Conservation (phyloP, 371 early-diverging fungal genomes). For the Mucor saturninus region DNA sequence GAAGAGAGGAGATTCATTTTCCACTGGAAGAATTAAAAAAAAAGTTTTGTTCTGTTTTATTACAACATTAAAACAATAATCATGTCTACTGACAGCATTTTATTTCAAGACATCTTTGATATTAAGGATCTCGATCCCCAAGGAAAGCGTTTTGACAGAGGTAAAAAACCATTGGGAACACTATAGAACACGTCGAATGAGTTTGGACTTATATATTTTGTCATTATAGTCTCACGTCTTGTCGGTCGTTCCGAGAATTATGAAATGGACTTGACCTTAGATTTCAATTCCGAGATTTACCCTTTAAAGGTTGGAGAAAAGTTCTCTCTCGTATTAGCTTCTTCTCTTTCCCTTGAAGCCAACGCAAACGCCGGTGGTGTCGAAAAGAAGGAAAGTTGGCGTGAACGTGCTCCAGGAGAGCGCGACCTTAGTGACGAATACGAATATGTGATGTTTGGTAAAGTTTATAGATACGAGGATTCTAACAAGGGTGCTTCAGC, state of each 20-base stretch:
- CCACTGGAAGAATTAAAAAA: no score
- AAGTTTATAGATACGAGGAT: slow-evolving; percentile 94
- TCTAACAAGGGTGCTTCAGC: slow-evolving; percentile 44
- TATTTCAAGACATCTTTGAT: slow-evolving; percentile 89
- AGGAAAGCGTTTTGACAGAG: slow-evolving; percentile 94
- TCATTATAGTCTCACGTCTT: slow-evolving; percentile 81
- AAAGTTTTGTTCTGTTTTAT: slow-evolving; percentile 9
- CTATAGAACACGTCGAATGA: neutral
- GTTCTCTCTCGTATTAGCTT: slow-evolving; percentile 82
- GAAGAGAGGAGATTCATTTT: neutral
- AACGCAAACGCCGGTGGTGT: slow-evolving; percentile 43
- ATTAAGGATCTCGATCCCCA: slow-evolving; percentile 88
- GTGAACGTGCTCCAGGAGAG: slow-evolving; percentile 68
- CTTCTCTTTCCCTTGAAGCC: slow-evolving; percentile 69
- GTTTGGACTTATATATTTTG: no score
- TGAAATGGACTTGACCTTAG: slow-evolving; percentile 89
- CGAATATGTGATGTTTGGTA: slow-evolving; percentile 98
- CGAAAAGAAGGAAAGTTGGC: slow-evolving; percentile 66
- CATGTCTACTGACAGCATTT: slow-evolving; percentile 72
- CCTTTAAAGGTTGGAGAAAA: slow-evolving; percentile 85
- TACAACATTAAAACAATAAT: slow-evolving; percentile 6
- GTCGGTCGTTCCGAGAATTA: slow-evolving; percentile 84
- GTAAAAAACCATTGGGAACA: slow-evolving; percentile 38
- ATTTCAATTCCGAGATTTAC: slow-evolving; percentile 93
- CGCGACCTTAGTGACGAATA: slow-evolving; percentile 89